phyloP scores from a whole-genome alignment of 1,139 yeast species.

The Kurtzmaniella quercitrusa region DNA sequence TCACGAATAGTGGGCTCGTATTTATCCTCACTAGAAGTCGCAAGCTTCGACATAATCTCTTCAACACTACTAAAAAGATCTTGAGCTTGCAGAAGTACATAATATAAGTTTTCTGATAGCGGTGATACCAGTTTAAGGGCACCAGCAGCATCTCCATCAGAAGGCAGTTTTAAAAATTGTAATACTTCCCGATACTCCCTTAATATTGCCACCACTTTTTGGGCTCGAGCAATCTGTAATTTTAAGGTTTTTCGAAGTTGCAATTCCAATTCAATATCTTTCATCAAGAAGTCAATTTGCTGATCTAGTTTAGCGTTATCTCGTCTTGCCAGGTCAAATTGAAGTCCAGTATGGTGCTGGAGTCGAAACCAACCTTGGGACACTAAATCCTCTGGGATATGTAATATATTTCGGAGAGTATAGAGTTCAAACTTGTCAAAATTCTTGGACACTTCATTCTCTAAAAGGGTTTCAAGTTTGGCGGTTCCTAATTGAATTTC shows the following conservation, averaged over 20 bases:
- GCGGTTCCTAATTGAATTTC: constrained; percentile 79
- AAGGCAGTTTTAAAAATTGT: constrained; percentile 19
- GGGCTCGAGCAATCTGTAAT: constrained; percentile 36
- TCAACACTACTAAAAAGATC: constrained; percentile 36
- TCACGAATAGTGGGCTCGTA: constrained; percentile 23
- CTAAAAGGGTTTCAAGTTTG: constrained; percentile 72
- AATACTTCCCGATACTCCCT: constrained; percentile 27
- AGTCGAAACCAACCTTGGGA: constrained; percentile 64
- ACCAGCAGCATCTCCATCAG: constrained; percentile 18
- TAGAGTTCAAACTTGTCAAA: constrained; percentile 87
- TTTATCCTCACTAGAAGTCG: constrained; percentile 16
- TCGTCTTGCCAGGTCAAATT: constrained; percentile 17
- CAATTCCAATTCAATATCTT: constrained; percentile 43
- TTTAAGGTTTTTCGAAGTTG: constrained; percentile 39
- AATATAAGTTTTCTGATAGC: constrained; percentile 49
- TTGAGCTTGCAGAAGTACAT: constrained; percentile 37
- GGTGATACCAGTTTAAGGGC: constrained; percentile 44
- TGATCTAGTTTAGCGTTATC: constrained; percentile 26
- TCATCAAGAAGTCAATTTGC: constrained; percentile 31
- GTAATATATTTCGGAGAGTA: constrained; percentile 69
- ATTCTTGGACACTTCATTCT: constrained; percentile 73
- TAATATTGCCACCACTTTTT: constrained; percentile 29
- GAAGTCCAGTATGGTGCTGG: constrained; percentile 62
- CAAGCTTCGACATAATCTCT: constrained; percentile 29
- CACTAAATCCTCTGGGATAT: constrained; percentile 65